These are phyloP conservation scores for Ophiostoma quercus DNA, from an alignment of 2,329 filamentous ascomycete species.

Conservation along the genomic window DNA sequence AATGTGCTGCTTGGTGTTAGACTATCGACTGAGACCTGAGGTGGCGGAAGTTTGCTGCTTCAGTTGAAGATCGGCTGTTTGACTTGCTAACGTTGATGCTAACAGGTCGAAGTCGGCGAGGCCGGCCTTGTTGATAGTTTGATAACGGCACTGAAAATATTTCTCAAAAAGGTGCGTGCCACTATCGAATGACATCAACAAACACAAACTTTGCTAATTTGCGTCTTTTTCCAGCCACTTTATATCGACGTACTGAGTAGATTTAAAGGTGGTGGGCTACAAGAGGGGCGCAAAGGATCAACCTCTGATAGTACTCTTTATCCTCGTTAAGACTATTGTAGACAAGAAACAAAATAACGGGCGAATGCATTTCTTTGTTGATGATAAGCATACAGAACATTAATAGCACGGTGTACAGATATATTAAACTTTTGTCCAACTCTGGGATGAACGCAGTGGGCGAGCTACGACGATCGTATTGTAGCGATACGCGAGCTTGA, in stretches of 20 bases:
- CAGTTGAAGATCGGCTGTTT: not conserved
- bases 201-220: not conserved
- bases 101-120: not conserved
- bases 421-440: not conserved
- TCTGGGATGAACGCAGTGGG: not conserved
- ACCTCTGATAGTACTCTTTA: not conserved
- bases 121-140: not conserved
- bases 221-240: not conserved
- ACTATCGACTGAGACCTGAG: not conserved
- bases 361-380: not conserved
- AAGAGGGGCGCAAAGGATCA: not conserved
- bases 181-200: not conserved
- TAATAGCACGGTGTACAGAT: not conserved
- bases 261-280: not conserved
- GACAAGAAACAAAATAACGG: no score
- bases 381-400: not conserved
- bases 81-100: not conserved
- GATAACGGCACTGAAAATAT: not conserved
- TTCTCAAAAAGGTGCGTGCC: not conserved
- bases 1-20: not conserved
- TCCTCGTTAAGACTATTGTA: not conserved
- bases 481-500: not conserved
- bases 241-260: not conserved
- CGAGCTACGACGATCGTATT: not conserved
- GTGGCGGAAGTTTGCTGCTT: conserved; percentile 1